A percentile compares a stretch with the other conserved stretches of the same genome.
Conservation (phyloP, 1,284 basidiomycete species). For the Schizopora paradoxa region DNA sequence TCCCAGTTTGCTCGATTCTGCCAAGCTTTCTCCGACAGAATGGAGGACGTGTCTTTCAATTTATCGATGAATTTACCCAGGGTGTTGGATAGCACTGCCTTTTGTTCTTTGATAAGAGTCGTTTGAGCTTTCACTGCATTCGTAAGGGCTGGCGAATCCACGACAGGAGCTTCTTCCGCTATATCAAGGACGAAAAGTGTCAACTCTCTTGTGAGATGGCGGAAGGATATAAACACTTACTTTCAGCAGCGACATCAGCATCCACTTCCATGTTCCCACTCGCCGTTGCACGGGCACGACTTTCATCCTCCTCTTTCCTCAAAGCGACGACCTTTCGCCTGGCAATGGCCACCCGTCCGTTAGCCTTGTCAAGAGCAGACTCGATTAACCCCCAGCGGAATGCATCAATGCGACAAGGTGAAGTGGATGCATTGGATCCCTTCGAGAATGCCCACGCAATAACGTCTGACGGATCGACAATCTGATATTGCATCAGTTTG, state of each 20-base stretch:
- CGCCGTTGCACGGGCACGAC: constrained; percentile 67
- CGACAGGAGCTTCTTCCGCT: constrained; percentile 43
- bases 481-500: constrained; percentile 98
- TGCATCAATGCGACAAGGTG: constrained; percentile 43
- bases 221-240: neutral
- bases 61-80: constrained; percentile 67
- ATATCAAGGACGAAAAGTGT: constrained; percentile 14
- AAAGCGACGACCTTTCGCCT: constrained; percentile 66
- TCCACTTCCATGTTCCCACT: constrained; percentile 67
- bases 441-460: constrained; percentile 77
- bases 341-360: constrained; percentile 76
- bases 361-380: constrained; percentile 82
- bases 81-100: constrained; percentile 57
- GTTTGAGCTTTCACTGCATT: constrained; percentile 69
- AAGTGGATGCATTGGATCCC: constrained; percentile 26
- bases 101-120: constrained; percentile 69
- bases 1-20: constrained; percentile 63
- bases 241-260: constrained; percentile 54
- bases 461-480: constrained; percentile 92
- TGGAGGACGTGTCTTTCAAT: constrained; percentile 42
- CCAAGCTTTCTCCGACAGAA: constrained; percentile 58
- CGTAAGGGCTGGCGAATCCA: constrained; percentile 59
- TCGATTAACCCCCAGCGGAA: constrained; percentile 81
- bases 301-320: constrained; percentile 84
- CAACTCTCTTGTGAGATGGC: neutral